phyloP scores from a whole-genome alignment of 805 yeast genomes.

The Isabelozyma heimii region DNA sequence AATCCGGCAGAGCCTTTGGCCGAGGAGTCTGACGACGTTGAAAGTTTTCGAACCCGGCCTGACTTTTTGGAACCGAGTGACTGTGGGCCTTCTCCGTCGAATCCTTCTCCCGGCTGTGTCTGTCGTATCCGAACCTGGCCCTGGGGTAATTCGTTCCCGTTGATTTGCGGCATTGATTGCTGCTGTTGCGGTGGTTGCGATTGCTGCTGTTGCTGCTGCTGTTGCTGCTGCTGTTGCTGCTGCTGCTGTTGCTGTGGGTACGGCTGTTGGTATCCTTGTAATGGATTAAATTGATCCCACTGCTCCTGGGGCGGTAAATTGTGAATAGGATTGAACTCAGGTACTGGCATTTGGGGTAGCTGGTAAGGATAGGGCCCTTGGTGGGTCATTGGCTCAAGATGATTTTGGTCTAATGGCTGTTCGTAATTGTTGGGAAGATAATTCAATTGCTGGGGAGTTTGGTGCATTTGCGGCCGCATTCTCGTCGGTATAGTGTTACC shows the following conservation, averaged over 20 bases:
- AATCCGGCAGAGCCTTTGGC: neutral
- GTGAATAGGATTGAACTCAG: slow-evolving; percentile 1
- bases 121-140: neutral
- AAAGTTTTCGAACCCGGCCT: neutral
- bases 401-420: neutral
- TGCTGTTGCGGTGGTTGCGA: neutral
- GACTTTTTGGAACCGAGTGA: neutral
- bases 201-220: slow-evolving; percentile 1
- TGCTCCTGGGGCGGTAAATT: neutral
- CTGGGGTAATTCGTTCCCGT: neutral
- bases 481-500: neutral
- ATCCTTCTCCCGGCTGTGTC: neutral
- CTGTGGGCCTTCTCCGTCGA: neutral
- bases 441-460: neutral
- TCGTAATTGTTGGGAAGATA: neutral
- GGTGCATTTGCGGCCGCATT: neutral
- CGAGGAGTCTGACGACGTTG: neutral
- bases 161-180: neutral
- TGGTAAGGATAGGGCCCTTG: slow-evolving; percentile 1
- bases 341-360: slow-evolving; percentile 2
- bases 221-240: neutral
- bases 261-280: slow-evolving; percentile 1
- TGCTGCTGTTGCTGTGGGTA: slow-evolving; percentile 2
- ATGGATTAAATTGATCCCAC: slow-evolving; percentile 1
- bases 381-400: neutral